phyloP scores from a whole-genome alignment of 2,329 filamentous ascomycete genomes.

The Xylariaceae sp. region DNA sequence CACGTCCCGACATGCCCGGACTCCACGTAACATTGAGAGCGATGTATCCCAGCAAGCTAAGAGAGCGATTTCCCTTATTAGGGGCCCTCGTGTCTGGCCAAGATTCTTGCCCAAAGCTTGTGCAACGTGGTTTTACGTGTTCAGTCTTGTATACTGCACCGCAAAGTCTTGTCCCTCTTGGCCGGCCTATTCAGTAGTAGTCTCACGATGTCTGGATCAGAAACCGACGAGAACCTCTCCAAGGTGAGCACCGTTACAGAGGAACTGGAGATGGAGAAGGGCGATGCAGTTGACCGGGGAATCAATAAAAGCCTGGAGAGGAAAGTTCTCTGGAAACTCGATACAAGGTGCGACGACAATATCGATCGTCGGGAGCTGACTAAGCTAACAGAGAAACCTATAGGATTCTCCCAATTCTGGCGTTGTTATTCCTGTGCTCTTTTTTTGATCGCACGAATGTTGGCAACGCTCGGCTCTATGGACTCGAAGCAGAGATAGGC shows the following conservation, averaged over 20 bases:
- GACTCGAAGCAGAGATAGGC: slow-evolving; percentile 61
- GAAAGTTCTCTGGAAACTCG: slow-evolving; percentile 58
- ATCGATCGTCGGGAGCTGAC: background rate
- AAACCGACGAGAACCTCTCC: slow-evolving; percentile 15
- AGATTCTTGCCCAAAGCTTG: too few relatives aligned
- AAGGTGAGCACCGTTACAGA: slow-evolving; percentile 22
- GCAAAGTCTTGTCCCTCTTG: background rate
- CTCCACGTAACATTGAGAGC: too few relatives aligned
- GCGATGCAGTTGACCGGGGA: slow-evolving; percentile 13
- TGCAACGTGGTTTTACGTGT: too few relatives aligned
- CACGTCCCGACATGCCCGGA: too few relatives aligned
- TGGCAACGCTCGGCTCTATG: slow-evolving; percentile 71
- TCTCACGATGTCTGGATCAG: slow-evolving; percentile 17
- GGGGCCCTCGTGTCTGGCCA: too few relatives aligned
- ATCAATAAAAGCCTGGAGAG: slow-evolving; percentile 44
- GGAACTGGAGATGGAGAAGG: slow-evolving; percentile 37
- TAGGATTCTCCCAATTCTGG: slow-evolving; percentile 67
- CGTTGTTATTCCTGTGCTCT: slow-evolving; percentile 69
- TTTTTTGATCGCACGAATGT: slow-evolving; percentile 74
- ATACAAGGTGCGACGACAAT: slow-evolving; percentile 50
- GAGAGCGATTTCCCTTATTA: too few relatives aligned
- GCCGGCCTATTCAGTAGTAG: background rate
- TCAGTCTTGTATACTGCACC: too few relatives aligned
- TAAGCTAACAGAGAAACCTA: background rate
- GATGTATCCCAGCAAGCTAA: too few relatives aligned